Base-by-base conservation (phyloP, 192 early-diverging fungal species). In the Rhizoclosmatium globosum region DNA sequence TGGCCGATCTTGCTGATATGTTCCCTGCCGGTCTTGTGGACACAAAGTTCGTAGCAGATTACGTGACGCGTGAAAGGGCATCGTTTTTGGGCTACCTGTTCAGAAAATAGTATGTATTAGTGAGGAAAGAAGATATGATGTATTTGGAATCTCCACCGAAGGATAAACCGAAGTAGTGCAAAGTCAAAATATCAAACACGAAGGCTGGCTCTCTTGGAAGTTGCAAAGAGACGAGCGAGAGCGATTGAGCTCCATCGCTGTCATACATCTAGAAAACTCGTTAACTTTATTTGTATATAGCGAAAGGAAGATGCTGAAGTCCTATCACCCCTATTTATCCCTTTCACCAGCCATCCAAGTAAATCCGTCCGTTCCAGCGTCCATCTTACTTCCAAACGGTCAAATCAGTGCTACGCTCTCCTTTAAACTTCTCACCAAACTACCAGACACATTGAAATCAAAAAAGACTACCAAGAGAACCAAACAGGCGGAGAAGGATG, bases 11-110 rank as follows among this genome's bases (percentile, higher is more conserved):
- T 17, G 74, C 74, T 17, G 89, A 91, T 45, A 93, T 95, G 93
- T 97, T 99, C 74, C 90, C 78, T 0, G 95, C 87, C 42, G 97
- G 97, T 1, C 87, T 98, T 21, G 94, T 91, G 70, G 98, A 99
- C 82, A 99, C 98, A 76, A 99, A 98, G 83, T 93, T 94, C 71
- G 77, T 96, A 13, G 84, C 94, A 2, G 93, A 94, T 56, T 92
- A 84, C 62, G 89, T 92, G 6, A 85, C 86, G 0, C 75, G 85
- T 39, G 94, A 96, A 74, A 82, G 82, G 3, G 78, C 84, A 1
- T 90, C 87, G 4, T 95, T 90, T 71, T 75, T 96, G 68, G 88
- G 92, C 2, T 94, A 93, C 77, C 71, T 97, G 45, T 92, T 79
- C 72, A 79, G 86, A 23, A 91, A 91, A 80, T 88, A 87, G 86